Evolutionary conservation across 129 eudicot species (phyloP).

Genomic region (Helichrysum umbraculigerum): DNA sequence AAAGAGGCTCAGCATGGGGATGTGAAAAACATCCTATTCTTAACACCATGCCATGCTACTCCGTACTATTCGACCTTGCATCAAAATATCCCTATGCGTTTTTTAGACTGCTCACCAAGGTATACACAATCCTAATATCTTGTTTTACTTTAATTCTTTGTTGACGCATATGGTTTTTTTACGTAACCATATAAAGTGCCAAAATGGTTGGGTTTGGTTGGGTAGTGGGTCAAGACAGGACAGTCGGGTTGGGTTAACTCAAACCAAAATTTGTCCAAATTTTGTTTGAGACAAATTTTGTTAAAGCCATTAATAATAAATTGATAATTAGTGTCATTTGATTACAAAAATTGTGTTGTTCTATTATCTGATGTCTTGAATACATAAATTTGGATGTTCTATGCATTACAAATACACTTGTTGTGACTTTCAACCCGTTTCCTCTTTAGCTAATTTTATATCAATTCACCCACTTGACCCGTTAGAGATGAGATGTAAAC

Average conservation of each 20-base stretch:
- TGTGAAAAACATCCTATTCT: constrained; percentile 60
- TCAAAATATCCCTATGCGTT: constrained; percentile 77
- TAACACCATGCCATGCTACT: constrained; percentile 94
- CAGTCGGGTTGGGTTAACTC: background rate
- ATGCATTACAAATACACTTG: background rate
- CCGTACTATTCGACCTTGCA: constrained; percentile 93
- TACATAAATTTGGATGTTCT: background rate
- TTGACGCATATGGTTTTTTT: constrained; percentile 8
- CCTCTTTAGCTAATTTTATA: background rate
- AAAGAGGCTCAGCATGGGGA: constrained; percentile 59
- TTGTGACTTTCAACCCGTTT: background rate
- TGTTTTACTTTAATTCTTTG: background rate
- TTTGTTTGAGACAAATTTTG: no score
- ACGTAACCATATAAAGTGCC: background rate
- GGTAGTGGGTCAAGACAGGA: background rate
- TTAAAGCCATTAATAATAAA: background rate
- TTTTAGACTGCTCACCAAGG: constrained; percentile 98
- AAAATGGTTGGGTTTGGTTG: background rate
- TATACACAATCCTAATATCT: constrained; percentile 8
- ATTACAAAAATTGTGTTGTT: background rate
- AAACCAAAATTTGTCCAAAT: background rate
- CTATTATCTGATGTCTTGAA: background rate
- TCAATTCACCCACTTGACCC: background rate
- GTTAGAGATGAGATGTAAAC: background rate
- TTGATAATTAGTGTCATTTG: background rate